Evolutionary conservation across 495 filamentous ascomycete species (phyloP).

Genomic region (Hypoxylon perforatum): DNA sequence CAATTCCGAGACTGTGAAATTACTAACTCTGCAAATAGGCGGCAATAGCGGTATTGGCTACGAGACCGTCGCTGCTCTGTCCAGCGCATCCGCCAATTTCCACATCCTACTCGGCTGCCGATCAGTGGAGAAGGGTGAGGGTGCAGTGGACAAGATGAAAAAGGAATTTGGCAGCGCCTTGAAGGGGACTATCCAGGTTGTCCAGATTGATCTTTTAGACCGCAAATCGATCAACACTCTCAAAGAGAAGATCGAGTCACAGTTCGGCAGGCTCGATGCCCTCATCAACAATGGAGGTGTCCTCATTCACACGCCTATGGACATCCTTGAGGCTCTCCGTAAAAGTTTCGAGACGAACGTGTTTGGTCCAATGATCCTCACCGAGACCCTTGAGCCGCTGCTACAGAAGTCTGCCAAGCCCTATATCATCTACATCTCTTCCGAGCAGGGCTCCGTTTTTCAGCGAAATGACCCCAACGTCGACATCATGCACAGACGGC

Average conservation of each 20-base stretch:
- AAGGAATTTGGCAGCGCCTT: slow-evolving; percentile 16
- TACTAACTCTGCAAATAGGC: slow-evolving; percentile 33
- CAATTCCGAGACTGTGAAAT: neutral
- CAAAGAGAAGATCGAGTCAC: slow-evolving; percentile 41
- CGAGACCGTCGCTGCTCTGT: slow-evolving; percentile 56
- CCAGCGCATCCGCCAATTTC: slow-evolving; percentile 49
- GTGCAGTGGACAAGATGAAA: slow-evolving; percentile 51
- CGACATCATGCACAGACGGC: slow-evolving; percentile 35
- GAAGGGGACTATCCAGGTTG: slow-evolving; percentile 44
- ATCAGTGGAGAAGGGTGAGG: slow-evolving; percentile 52
- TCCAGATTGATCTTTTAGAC: slow-evolving; percentile 59
- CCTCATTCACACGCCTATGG: slow-evolving; percentile 16
- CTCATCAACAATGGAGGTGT: slow-evolving; percentile 62
- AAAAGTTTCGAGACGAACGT: slow-evolving; percentile 63
- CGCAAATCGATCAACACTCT: slow-evolving; percentile 53
- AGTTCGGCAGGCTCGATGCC: slow-evolving; percentile 55
- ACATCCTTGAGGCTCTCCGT: slow-evolving; percentile 36
- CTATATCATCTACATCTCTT: slow-evolving; percentile 56
- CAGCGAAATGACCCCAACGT: slow-evolving; percentile 28
- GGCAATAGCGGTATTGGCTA: slow-evolving; percentile 62
- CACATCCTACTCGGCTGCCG: slow-evolving; percentile 57
- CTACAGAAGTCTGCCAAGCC: slow-evolving; percentile 53
- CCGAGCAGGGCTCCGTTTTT: slow-evolving; percentile 44
- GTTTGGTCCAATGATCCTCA: slow-evolving; percentile 57
- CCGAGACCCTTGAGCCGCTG: slow-evolving; percentile 56